Percentiles rank a stretch among this genome's conserved stretches.
Conservation (phyloP, 2,329 filamentous ascomycete species). For the Aspergillus candidus region DNA sequence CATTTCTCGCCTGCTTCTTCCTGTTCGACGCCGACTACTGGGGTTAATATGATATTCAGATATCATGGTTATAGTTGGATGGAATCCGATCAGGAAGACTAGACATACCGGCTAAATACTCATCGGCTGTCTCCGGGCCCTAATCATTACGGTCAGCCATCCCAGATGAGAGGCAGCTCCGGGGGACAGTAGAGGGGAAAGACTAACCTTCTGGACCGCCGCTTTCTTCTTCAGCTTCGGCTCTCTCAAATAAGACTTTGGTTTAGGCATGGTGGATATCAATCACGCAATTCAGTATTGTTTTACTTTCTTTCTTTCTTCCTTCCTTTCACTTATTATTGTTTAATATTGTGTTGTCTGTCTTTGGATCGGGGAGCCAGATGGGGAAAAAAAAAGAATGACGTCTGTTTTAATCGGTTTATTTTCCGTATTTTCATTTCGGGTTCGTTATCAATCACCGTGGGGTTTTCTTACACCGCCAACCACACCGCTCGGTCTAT, state of each 20-base stretch:
- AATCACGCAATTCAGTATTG: neutral
- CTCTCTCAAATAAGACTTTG: conserved; percentile 36
- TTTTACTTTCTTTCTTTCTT: too few relatives aligned
- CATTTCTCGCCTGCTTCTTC: conserved; percentile 71
- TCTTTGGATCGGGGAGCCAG: too few relatives aligned
- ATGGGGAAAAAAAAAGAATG: neutral
- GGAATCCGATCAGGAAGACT: too few relatives aligned
- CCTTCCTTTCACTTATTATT: too few relatives aligned
- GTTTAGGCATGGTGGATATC: conserved; percentile 31
- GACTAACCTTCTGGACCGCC: conserved; percentile 31
- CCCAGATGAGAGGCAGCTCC: neutral
- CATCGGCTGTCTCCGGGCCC: conserved; percentile 57
- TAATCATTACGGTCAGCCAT: conserved; percentile 22
- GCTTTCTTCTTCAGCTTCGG: conserved; percentile 39
- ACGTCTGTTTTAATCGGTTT: neutral
- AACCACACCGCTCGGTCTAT: neutral
- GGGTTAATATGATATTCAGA: too few relatives aligned
- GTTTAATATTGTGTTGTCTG: too few relatives aligned
- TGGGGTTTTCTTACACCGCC: neutral
- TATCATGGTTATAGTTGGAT: too few relatives aligned
- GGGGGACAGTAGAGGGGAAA: neutral
- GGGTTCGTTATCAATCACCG: neutral
- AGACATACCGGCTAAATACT: conserved; percentile 55
- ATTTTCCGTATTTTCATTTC: neutral
- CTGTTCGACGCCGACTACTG: conserved; percentile 55